Evolutionary conservation across 2,329 filamentous ascomycete species (phyloP).

Genomic region (Trichoderma aggressivum): DNA sequence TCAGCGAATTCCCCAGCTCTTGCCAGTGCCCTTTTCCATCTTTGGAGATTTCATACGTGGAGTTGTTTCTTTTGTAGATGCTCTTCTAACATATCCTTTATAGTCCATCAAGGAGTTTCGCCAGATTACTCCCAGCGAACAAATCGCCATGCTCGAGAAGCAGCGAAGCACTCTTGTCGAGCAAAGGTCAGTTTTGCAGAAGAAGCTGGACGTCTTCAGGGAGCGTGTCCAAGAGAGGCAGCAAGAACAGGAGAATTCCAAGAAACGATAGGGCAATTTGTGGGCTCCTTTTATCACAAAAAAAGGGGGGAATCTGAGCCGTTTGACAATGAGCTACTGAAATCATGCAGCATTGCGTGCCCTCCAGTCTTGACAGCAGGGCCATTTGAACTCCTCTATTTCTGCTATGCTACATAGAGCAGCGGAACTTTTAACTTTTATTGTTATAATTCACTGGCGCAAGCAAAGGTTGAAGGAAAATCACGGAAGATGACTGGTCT

Average conservation of each 20-base stretch:
- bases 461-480: neutral
- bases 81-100: neutral
- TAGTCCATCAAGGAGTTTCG: conserved; percentile 38
- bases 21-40: neutral
- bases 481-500: neutral
- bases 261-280: conserved; percentile 1
- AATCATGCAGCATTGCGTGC: no score
- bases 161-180: conserved; percentile 39
- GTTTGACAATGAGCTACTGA: neutral
- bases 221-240: conserved; percentile 39
- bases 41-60: no score
- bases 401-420: neutral
- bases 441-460: neutral
- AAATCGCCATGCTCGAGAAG: conserved; percentile 43
- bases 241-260: conserved; percentile 25
- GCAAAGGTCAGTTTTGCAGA: conserved; percentile 40
- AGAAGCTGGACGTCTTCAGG: conserved; percentile 41
- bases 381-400: no score
- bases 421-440: neutral
- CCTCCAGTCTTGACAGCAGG: neutral
- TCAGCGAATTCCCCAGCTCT: conserved; percentile 21
- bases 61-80: no score
- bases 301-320: neutral
- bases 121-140: conserved; percentile 40
- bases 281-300: no score